A percentile compares a stretch with the other conserved stretches of the same genome.
Evolutionary conservation across 768 basidiomycete genomes (phyloP).

Genomic region (Suillus ampliporus): DNA sequence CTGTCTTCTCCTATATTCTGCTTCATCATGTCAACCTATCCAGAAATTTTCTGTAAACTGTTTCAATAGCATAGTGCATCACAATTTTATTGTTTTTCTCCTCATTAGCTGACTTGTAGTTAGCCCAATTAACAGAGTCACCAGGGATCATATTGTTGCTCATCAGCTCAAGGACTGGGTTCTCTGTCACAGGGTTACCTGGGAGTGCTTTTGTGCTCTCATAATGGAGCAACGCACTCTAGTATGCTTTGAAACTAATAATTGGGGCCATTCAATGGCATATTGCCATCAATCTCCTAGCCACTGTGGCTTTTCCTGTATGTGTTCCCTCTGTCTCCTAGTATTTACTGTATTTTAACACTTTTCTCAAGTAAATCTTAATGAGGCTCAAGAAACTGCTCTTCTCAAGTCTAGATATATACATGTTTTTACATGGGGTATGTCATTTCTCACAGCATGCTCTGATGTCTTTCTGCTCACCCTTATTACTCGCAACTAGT

Average conservation of each 20-base stretch:
- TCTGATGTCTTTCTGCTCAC: neutral
- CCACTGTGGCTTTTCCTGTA: neutral
- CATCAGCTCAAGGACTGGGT: neutral
- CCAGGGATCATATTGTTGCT: neutral
- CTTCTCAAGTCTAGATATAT: neutral
- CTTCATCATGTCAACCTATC: neutral
- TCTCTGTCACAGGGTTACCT: neutral
- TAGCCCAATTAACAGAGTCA: neutral
- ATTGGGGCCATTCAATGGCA: neutral
- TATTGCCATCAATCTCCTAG: conserved; percentile 1
- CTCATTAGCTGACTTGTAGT: neutral
- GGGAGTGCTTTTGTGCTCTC: neutral
- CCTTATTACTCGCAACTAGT: neutral
- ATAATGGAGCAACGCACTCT: neutral
- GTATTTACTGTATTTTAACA: neutral
- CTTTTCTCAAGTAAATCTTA: neutral
- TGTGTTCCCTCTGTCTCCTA: neutral
- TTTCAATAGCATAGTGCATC: neutral
- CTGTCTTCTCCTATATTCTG: neutral
- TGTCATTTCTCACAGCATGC: neutral
- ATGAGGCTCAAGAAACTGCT: neutral
- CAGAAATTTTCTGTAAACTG: neutral
- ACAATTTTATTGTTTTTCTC: neutral
- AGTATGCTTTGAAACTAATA: neutral
- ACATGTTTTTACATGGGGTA: neutral